Evolutionary conservation across 768 basidiomycete genomes (phyloP), one percentile per base, ranked within the genome.

Genomic region (Tricholoma flavovirens): DNA sequence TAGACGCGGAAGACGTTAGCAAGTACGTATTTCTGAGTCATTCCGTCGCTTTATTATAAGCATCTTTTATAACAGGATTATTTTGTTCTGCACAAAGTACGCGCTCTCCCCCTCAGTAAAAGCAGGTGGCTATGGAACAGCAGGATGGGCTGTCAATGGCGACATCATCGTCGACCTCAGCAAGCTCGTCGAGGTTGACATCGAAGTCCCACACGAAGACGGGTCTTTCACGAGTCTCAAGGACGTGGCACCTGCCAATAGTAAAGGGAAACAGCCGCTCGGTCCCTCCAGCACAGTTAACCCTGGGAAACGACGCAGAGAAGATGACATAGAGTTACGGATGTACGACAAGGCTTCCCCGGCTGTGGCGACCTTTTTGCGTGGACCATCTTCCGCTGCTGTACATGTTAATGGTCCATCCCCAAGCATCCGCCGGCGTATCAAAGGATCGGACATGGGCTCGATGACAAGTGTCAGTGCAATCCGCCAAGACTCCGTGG

Each of bases 81-180:
- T 96, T 56, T 61, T 79, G 11, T 93, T 95, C 69, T 94, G 92
- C 65, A 71, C 67, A n/a, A 81, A 83, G 53, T 77, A 93, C 64
- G 71, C 72, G 0, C 73, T 95, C 2, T 83, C 87, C 9, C 81
- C 88, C 5, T 93, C 90, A 8, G 80, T 93, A 62, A 93, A 92
- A 67, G 88, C 90, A 1, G 94, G 94, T 22, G 94, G 94, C 0
- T 94, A 89, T 66, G 94, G 93, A 5, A 94, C 90, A 1, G 90
- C 87, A 9, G 93, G 92, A 1, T 93, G 92, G 88, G 83, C 90
- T 48, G 82, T 95, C 53, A 84, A 84, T 14, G 94, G 94, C 35
- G 87, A 95, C 63, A 75, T 96, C 55, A 84, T 96, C 64, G 70
- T 95, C 61, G 94, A 96, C 71, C 71, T 96, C 49, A 81, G 78